Evolutionary conservation across 257 asterid species (phyloP).

Genomic region (Fraxinus pennsylvanica): DNA sequence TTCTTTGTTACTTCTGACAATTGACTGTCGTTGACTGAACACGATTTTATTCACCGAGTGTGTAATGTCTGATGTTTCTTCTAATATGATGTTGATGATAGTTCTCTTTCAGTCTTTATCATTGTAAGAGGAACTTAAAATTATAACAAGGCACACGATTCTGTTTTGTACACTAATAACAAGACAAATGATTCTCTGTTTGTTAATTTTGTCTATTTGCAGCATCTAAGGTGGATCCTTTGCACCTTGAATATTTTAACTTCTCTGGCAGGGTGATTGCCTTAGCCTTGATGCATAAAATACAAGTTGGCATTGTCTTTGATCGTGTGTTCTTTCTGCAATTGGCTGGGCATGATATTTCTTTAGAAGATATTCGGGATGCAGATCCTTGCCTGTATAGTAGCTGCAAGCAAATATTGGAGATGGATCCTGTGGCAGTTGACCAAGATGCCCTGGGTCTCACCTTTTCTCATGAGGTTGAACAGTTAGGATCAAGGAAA

Average conservation of each 20-base stretch:
- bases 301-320: slow-evolving; percentile 87
- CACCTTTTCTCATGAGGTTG: slow-evolving; percentile 77
- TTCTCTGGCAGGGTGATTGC: slow-evolving; percentile 93
- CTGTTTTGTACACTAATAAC: slow-evolving; percentile 14
- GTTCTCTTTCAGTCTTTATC: not conserved
- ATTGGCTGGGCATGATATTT: slow-evolving; percentile 64
- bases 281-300: slow-evolving; percentile 85
- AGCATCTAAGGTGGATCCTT: slow-evolving; percentile 92
- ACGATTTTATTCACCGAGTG: not conserved
- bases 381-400: slow-evolving; percentile 82
- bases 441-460: slow-evolving; percentile 88
- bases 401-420: slow-evolving; percentile 90
- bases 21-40: not conserved
- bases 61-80: not conserved
- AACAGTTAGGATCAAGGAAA: slow-evolving; percentile 80
- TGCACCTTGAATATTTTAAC: slow-evolving; percentile 83
- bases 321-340: slow-evolving; percentile 81
- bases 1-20: not conserved
- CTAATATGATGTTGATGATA: not conserved
- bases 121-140: slow-evolving; percentile 17
- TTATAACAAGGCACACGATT: slow-evolving; percentile 15
- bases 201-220: slow-evolving; percentile 34
- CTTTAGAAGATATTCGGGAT: slow-evolving; percentile 80
- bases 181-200: not conserved
- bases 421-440: slow-evolving; percentile 77